Conservation (phyloP, 2,329 filamentous ascomycete species). For the Exophiala calicioides region DNA sequence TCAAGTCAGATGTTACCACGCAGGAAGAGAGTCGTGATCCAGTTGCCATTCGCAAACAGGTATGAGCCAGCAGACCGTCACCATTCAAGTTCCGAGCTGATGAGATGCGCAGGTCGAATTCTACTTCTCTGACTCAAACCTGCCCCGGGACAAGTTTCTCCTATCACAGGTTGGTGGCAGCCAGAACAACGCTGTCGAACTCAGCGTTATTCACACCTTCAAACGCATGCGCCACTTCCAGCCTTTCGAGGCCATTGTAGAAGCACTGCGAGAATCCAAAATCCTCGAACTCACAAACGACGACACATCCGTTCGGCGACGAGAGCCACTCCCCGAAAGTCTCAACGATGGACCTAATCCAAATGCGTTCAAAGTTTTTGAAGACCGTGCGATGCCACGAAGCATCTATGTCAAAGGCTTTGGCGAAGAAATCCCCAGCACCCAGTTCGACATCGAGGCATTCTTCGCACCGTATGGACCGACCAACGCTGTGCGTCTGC, state of each 20-base stretch:
- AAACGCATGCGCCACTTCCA: conserved; percentile 96
- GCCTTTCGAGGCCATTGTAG: conserved; percentile 78
- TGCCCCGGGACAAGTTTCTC: conserved; percentile 85
- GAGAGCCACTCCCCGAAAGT: conserved; percentile 63
- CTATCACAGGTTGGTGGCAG: conserved; percentile 74
- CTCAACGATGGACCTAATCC: conserved; percentile 56
- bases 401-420: conserved; percentile 95
- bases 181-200: conserved; percentile 76
- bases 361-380: conserved; percentile 57
- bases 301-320: conserved; percentile 73
- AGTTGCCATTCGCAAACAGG: conserved; percentile 78
- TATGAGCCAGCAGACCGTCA: too few relatives aligned
- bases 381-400: conserved; percentile 67
- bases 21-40: conserved; percentile 74
- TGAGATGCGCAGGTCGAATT: conserved; percentile 72
- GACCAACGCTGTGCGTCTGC: conserved; percentile 80
- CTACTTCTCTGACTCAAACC: conserved; percentile 91
- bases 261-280: conserved; percentile 76
- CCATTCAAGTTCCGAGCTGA: conserved; percentile 1
- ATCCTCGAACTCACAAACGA: conserved; percentile 72
- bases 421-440: conserved; percentile 75
- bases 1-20: conserved; percentile 69
- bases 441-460: conserved; percentile 90
- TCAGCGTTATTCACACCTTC: conserved; percentile 80
- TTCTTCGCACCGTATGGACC: conserved; percentile 83